Base-by-base conservation (phyloP, 2,329 filamentous ascomycete species). In the Truncatella angustata region DNA sequence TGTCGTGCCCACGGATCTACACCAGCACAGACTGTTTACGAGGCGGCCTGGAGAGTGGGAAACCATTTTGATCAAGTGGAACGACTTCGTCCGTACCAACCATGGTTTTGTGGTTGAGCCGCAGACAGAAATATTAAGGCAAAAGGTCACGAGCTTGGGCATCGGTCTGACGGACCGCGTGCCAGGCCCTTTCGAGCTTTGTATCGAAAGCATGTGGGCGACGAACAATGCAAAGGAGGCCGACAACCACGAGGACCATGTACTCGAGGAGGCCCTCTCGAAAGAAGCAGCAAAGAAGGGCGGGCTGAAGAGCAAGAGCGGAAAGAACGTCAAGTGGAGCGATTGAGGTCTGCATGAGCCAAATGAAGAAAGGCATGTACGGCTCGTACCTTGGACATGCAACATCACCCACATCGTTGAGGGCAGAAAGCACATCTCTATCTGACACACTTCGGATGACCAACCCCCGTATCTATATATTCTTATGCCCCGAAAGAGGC, bases 51-150 rank as follows among this genome's bases (percentile, higher is more conserved):
- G 91, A 1, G 81, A 92, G 63, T 99, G 94, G 94, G 93, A 99
- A 77, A 97, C 94, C 2, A 82, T 97, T n/a, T 71, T 95, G 43
- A 87, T 99, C 57, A 88, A 88, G 56, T 94, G 92, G 81, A 87
- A 86, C 61, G 91, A 96, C 58, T 97, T 99, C 71, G 93, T 99
- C 54, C 81, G 94, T 57, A 99, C 94, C 12, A 97, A 97, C 66
- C 84, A 95, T 64, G 94, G 94, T 5, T 85, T 90, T 62, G 90
- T 96, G 1, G 86, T 97, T 4, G 92, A 97, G 73, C 94, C 94
- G 28, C 93, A 97, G 76, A 86, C 87, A 11, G 91, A 95, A 68
- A 86, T 99, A 71, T 73, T 97, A 67, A 84, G 88, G 56, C 88
- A 95, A 63, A 92, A 91, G 69, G 86, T 99, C 26, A 82, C 85